Percentiles rank a stretch among this genome's conserved stretches.
phyloP scores from a whole-genome alignment of 2,329 filamentous ascomycete species.

The Sporothrix euskadiensis region DNA sequence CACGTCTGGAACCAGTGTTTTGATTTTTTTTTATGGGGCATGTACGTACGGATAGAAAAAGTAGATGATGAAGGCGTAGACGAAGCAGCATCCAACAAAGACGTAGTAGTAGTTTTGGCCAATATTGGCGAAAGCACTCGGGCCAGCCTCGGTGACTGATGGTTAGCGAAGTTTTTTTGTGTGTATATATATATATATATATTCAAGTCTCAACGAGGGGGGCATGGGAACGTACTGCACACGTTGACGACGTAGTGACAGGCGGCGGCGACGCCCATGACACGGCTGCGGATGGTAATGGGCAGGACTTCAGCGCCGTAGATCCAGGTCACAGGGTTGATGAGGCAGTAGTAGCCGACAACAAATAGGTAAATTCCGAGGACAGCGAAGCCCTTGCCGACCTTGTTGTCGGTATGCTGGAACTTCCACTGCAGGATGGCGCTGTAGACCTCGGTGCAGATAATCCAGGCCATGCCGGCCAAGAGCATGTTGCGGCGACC shows the following conservation, averaged over 20 bases:
- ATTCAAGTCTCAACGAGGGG: too few species aligned
- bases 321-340: conserved; percentile 56
- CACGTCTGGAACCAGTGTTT: background rate
- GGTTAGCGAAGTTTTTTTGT: too few species aligned
- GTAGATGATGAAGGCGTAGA: conserved; percentile 55
- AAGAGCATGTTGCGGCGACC: conserved; percentile 61
- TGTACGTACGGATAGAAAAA: conserved; percentile 50
- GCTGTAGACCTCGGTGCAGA: conserved; percentile 59
- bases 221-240: conserved; percentile 31
- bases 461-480: conserved; percentile 51
- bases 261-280: conserved; percentile 56
- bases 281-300: conserved; percentile 54
- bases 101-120: conserved; percentile 63
- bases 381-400: conserved; percentile 61
- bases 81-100: conserved; percentile 53
- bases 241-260: conserved; percentile 59
- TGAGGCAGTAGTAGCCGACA: conserved; percentile 55
- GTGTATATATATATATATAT: too few species aligned
- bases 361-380: conserved; percentile 62
- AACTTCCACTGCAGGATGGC: conserved; percentile 60
- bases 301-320: conserved; percentile 59
- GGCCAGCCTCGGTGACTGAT: conserved; percentile 52
- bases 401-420: conserved; percentile 47
- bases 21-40: too few species aligned
- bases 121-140: conserved; percentile 58